These are phyloP conservation scores for Bipolaris victoriae DNA, from an alignment of 2,329 filamentous ascomycete genomes.

Conservation along the genomic window DNA sequence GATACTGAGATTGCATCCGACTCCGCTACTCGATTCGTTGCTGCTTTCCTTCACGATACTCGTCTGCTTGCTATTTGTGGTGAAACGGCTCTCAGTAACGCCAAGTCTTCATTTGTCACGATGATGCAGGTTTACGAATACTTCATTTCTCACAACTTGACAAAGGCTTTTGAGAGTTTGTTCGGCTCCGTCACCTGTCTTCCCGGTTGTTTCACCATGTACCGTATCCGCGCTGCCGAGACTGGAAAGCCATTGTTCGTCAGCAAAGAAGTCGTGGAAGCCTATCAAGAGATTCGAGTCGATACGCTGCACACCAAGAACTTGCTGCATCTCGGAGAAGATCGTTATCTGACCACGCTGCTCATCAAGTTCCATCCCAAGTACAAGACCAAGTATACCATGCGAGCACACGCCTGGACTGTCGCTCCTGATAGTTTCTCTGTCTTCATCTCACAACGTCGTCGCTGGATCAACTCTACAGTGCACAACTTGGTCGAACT, in stretches of 20 bases:
- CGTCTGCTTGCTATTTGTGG: conserved; percentile 93
- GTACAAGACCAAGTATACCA: conserved; percentile 99
- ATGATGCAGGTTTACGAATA: conserved; percentile 99
- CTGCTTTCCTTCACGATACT: conserved; percentile 88
- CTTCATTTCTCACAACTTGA: conserved; percentile 97
- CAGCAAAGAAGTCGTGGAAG: conserved; percentile 85
- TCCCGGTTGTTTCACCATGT: conserved; percentile 99
- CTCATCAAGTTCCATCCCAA: conserved; percentile 89
- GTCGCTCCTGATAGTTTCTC: conserved; percentile 93
- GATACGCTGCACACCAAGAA: conserved; percentile 99
- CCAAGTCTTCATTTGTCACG: conserved; percentile 89
- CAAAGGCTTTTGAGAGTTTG: conserved; percentile 95
- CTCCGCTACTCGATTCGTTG: conserved; percentile 88
- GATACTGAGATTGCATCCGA: conserved; percentile 93
- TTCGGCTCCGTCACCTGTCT: conserved; percentile 98
- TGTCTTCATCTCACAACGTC: conserved; percentile 96
- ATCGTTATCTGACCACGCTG: conserved; percentile 94
- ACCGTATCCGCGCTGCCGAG: conserved; percentile 91
- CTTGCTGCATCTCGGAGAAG: conserved; percentile 91
- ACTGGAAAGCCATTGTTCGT: conserved; percentile 96
- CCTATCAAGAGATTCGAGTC: conserved; percentile 90
- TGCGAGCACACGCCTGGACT: conserved; percentile 91
- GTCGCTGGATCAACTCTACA: conserved; percentile 99
- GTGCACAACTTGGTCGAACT: conserved; percentile 97
- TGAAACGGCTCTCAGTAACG: conserved; percentile 91